A percentile compares a stretch with the other conserved stretches of the same genome.
Conservation (phyloP, 179 eudicot species). For the Beta macrorhiza region DNA sequence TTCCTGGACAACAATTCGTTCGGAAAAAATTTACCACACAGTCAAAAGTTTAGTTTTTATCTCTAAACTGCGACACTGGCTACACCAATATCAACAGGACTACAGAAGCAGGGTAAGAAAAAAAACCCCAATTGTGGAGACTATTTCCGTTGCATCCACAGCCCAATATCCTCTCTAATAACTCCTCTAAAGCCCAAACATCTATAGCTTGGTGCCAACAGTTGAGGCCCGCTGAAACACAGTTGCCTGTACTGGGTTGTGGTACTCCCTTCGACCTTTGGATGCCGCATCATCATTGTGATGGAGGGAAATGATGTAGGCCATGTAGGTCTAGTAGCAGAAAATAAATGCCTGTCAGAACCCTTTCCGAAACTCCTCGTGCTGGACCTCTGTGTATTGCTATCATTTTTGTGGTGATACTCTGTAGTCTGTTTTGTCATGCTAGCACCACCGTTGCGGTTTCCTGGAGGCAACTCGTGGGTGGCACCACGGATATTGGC, state of each 20-base stretch:
- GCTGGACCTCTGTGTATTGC: conserved; percentile 30
- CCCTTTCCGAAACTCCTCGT: conserved; percentile 30
- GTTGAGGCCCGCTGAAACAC: conserved; percentile 26
- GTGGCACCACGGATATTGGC: conserved; percentile 59
- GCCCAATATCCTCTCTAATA: conserved; percentile 54
- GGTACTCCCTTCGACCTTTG: conserved; percentile 42
- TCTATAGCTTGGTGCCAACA: conserved; percentile 30
- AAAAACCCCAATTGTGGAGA: not conserved
- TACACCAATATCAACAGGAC: conserved; percentile 1
- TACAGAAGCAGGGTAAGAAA: not conserved
- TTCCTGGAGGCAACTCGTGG: conserved; percentile 29
- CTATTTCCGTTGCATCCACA: conserved; percentile 54
- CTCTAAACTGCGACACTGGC: not conserved
- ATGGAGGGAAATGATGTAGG: conserved; percentile 52
- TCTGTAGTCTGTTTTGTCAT: conserved; percentile 33
- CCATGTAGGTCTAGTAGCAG: conserved; percentile 52
- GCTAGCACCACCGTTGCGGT: conserved; percentile 27
- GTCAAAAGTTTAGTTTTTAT: not conserved
- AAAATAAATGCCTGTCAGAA: conserved; percentile 56
- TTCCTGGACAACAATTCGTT: not conserved
- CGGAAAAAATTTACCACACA: not conserved
- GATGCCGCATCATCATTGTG: conserved; percentile 51
- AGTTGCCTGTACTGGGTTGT: conserved; percentile 48
- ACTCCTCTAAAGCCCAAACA: conserved; percentile 38
- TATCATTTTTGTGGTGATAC: conserved; percentile 33